A percentile compares a stretch with the other conserved stretches of the same genome.
phyloP scores from a whole-genome alignment of 139 green algal species.

The Gonium pectorale region DNA sequence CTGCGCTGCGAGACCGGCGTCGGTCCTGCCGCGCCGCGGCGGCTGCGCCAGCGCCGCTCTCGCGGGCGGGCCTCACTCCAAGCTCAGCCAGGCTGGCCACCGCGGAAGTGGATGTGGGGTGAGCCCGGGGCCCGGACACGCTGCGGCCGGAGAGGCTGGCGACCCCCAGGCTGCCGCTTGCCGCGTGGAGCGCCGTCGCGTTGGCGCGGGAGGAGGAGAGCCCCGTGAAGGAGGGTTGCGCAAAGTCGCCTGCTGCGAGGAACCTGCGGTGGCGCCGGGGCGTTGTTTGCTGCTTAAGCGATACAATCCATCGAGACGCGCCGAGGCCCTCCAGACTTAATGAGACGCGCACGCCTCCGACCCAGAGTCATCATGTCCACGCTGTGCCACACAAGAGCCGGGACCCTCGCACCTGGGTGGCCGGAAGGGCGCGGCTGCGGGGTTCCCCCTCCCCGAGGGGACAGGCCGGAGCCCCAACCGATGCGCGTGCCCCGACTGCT shows the following conservation, averaged over 20 bases:
- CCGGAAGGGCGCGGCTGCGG: neutral
- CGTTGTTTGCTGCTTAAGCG: no score
- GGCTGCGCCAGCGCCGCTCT: neutral
- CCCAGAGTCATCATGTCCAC: no score
- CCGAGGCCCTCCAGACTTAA: no score
- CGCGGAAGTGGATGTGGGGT: neutral
- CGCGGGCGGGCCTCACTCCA: neutral
- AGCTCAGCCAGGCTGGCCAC: constrained; percentile 9
- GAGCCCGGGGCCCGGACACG: constrained; percentile 19
- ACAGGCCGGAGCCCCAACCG: neutral
- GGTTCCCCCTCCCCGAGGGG: neutral
- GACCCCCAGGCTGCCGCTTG: neutral
- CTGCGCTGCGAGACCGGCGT: constrained; percentile 25
- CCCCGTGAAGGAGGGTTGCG: neutral
- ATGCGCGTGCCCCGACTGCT: neutral
- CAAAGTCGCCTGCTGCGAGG: neutral
- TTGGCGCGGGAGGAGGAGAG: constrained; percentile 21
- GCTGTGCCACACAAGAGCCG: no score
- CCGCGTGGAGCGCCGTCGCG: neutral
- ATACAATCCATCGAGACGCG: no score
- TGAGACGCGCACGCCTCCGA: no score
- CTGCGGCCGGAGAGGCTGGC: constrained; percentile 8
- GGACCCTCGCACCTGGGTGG: constrained; percentile 18
- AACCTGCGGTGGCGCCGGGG: no score
- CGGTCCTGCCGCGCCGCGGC: neutral